These are phyloP conservation scores for Globisporangium okanoganense DNA, from an alignment of 352 stramenopile genomes.

Conservation along the genomic window DNA sequence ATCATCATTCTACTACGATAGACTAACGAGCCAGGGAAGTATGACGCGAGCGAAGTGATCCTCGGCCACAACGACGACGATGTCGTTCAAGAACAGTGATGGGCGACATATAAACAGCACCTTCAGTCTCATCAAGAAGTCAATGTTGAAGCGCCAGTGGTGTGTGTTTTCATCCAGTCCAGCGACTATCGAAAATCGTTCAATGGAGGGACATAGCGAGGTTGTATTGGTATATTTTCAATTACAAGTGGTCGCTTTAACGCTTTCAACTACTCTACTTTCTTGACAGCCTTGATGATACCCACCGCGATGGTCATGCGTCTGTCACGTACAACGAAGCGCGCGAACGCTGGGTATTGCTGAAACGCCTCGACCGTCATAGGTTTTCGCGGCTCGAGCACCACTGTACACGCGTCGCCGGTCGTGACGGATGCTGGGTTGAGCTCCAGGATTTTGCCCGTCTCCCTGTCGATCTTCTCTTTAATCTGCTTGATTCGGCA, in stretches of 20 bases:
- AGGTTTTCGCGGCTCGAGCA: slow-evolving; percentile 91
- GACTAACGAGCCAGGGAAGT: slow-evolving; percentile 10
- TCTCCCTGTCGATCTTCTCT: slow-evolving; percentile 96
- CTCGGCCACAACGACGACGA: neutral
- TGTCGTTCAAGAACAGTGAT: neutral
- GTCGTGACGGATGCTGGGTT: slow-evolving; percentile 94
- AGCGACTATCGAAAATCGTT: too few species aligned
- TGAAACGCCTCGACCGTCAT: slow-evolving; percentile 96
- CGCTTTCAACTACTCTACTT: slow-evolving; percentile 16
- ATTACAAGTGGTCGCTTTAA: too few species aligned
- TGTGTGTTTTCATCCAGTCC: too few species aligned
- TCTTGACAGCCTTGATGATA: slow-evolving; percentile 94
- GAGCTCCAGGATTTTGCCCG: slow-evolving; percentile 93
- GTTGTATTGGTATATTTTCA: too few species aligned
- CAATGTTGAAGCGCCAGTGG: neutral
- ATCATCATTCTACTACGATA: neutral
- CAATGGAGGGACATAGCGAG: too few species aligned
- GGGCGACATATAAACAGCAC: neutral
- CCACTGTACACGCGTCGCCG: slow-evolving; percentile 96
- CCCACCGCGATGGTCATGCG: slow-evolving; percentile 95
- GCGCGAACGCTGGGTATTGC: slow-evolving; percentile 94
- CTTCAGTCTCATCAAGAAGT: neutral
- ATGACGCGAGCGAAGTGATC: slow-evolving; percentile 3
- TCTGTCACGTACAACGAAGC: slow-evolving; percentile 98
- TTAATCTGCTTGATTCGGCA: slow-evolving; percentile 95